Percentiles rank a stretch among this genome's conserved stretches.
phyloP scores from a whole-genome alignment of 2,329 filamentous ascomycete genomes.

The Piedraia hortae region DNA sequence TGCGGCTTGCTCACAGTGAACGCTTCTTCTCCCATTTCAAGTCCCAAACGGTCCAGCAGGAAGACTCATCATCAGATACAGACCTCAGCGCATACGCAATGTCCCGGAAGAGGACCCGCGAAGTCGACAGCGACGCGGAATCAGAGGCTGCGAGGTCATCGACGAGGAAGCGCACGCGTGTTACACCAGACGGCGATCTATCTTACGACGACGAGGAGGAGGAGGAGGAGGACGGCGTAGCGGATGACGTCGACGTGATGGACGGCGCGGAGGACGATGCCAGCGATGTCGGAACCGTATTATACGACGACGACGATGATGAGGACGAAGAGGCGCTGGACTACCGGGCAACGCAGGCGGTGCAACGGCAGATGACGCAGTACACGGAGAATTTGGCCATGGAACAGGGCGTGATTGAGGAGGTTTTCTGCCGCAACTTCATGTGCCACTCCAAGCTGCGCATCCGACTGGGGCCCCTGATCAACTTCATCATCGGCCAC shows the following conservation, averaged over 20 bases:
- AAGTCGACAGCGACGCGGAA: too few relatives aligned
- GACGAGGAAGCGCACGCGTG: too few relatives aligned
- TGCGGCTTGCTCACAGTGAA: too few relatives aligned
- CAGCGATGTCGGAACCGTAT: too few relatives aligned
- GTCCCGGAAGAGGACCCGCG: too few relatives aligned
- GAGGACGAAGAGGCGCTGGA: slow-evolving; percentile 10
- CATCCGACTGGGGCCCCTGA: slow-evolving; percentile 67
- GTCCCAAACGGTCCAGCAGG: too few relatives aligned
- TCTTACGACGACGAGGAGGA: too few relatives aligned
- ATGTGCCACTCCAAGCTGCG: slow-evolving; percentile 78
- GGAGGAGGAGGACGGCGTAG: neutral
- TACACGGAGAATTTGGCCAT: slow-evolving; percentile 38
- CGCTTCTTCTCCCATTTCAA: too few relatives aligned
- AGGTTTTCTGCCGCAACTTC: slow-evolving; percentile 70
- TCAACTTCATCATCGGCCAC: slow-evolving; percentile 94
- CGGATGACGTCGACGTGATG: neutral
- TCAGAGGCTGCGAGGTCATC: too few relatives aligned
- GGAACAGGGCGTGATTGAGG: slow-evolving; percentile 67
- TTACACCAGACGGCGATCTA: too few relatives aligned
- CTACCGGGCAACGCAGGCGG: slow-evolving; percentile 9
- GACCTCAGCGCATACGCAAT: too few relatives aligned
- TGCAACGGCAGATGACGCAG: slow-evolving; percentile 8
- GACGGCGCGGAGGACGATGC: slow-evolving; percentile 6
- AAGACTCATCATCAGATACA: too few relatives aligned
- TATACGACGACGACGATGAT: slow-evolving; percentile 6